Evolutionary conservation across 1,284 basidiomycete species (phyloP).

Genomic region (Marasmius oreades): DNA sequence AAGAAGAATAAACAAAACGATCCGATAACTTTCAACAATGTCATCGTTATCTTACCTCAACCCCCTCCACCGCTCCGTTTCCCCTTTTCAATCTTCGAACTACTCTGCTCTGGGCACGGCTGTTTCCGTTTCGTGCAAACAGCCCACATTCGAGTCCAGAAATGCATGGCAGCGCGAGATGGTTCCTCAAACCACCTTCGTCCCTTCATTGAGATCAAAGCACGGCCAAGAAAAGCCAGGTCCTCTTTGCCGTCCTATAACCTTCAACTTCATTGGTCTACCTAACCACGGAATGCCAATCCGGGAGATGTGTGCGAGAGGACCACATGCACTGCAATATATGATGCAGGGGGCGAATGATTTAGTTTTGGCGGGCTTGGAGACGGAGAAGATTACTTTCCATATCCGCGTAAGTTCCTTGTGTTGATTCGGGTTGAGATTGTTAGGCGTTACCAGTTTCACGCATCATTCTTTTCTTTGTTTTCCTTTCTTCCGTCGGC

Average conservation of each 20-base stretch:
- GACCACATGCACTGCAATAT: constrained; percentile 26
- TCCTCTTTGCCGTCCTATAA: constrained; percentile 24
- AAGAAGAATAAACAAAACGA: no score
- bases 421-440: no score
- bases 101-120: constrained; percentile 30
- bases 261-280: constrained; percentile 37
- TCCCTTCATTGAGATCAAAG: constrained; percentile 23
- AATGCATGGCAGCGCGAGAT: no score
- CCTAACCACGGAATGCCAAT: constrained; percentile 39
- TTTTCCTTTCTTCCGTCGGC: not conserved
- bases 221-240: constrained; percentile 13
- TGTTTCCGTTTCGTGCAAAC: constrained; percentile 17
- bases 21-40: not conserved
- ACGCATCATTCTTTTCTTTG: not conserved
- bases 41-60: constrained; percentile 29
- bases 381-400: constrained; percentile 30
- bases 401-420: constrained; percentile 36
- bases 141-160: constrained; percentile 15
- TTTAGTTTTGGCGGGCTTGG: constrained; percentile 27
- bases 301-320: constrained; percentile 33
- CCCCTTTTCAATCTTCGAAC: constrained; percentile 26
- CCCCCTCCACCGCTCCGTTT: constrained; percentile 37
- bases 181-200: constrained; percentile 31
- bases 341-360: constrained; percentile 37
- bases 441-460: no score